phyloP scores from a whole-genome alignment of 176 grass and related monocot species.

The Triticum monococcum region DNA sequence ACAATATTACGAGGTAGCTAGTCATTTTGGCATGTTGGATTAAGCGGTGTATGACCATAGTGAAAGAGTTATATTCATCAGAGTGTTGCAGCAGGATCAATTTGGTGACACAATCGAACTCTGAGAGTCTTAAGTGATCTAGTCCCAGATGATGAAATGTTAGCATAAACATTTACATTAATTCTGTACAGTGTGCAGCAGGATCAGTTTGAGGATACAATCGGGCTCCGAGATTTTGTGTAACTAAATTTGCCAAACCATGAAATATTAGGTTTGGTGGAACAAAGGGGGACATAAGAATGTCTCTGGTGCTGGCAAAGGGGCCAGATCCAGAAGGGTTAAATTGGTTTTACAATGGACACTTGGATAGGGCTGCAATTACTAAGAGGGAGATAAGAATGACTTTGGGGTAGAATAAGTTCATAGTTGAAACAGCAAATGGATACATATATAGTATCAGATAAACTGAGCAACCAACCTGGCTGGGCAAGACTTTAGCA shows the following conservation, averaged over 20 bases:
- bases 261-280: not conserved
- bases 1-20: not conserved
- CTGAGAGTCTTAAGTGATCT: not conserved
- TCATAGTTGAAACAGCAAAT: conserved; percentile 5
- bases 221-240: not conserved
- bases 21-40: conserved; percentile 4
- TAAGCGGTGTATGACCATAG: not conserved
- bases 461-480: not conserved
- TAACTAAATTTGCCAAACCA: not conserved
- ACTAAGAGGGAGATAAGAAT: not conserved
- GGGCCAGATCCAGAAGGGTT: too few relatives aligned
- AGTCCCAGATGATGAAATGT: too few relatives aligned
- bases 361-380: not conserved
- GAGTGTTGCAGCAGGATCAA: not conserved
- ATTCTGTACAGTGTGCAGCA: not conserved
- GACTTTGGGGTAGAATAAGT: too few relatives aligned
- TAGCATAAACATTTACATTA: not conserved
- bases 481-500: not conserved
- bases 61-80: not conserved
- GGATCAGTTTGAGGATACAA: not conserved
- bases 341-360: not conserved
- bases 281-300: not conserved
- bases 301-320: too few relatives aligned
- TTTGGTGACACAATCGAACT: not conserved
- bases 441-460: not conserved